Evolutionary conservation across 2,329 filamentous ascomycete species (phyloP), one percentile per base, ranked within the genome.

Genomic region (Arachnomyces sp.): DNA sequence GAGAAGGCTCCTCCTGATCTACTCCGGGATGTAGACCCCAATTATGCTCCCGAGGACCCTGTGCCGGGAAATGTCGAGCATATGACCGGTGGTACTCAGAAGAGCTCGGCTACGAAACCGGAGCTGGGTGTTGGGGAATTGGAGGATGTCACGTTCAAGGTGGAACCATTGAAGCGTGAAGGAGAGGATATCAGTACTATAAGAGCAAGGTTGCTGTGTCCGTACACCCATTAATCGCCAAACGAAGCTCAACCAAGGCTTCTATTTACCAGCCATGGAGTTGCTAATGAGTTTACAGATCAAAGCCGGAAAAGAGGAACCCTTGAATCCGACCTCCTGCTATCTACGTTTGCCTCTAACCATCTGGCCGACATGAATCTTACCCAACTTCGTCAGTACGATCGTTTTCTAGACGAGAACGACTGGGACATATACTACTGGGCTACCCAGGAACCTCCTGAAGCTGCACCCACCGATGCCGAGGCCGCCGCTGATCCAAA

Each of bases 391-490:
- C 66, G 77, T 53, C 78, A 94, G 65, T 96, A 92, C 70, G 90
- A 96, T 62, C 71, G 75, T 18, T 93, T 98, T 71, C 80, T 98
- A 42, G 92, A 98, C 65, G 92, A 98, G 69, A 98, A 98, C 66
- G 92, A 98, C 70, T 98, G 92, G 92, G 92, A 98, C 62, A 95
- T 98, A 46, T 98, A 98, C 74, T 98, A 98, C 74, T 98, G 92
- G 92, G 87, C 86, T 3, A 98, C 92, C 12, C 92, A 98, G 65
- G 80, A 87, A 52, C 73, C 82, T 1, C 57, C 63, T 18, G 54
- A 44, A 9, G 74, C 78, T 28, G 62, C 71, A 39, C 71, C 77
- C 42, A 71, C 71, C 34, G 28, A 47, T 1, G 72, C 74, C 4
- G 74, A 78, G 49, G 72, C 74, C 18, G 67, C 63, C 17, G 65